Evolutionary conservation across 2,329 filamentous ascomycete species (phyloP), one percentile per base, ranked within the genome.

Genomic region (Alternaria consortialis): DNA sequence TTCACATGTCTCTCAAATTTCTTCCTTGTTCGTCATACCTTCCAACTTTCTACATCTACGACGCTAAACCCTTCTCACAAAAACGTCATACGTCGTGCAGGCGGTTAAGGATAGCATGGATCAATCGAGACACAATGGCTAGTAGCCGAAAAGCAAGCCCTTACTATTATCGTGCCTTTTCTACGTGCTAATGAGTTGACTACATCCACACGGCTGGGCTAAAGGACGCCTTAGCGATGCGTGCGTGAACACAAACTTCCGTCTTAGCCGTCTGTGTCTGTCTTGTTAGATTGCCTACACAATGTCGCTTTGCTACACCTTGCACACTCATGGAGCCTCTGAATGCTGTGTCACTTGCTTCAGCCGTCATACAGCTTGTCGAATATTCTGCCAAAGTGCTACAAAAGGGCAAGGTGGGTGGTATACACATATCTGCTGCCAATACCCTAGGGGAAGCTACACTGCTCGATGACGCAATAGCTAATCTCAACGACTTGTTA

Each of bases 331-430:
- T 55, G 57, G 44, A 60, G 23, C 23, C 57, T 11, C 27, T 51
- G n/a, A 40, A 17, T 29, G 51, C 57, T n/a, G 32, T 55, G 6
- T 31, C 17, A 6, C 23, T 61, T 5, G 58, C 58, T 4, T 56
- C 53, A 8, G 48, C 47, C 8, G 42, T 57, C 8, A 31, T 61
- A 17, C 58, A 61, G 11, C 20, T 61, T 9, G 40, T 61, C 25
- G 48, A 61, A 0, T 57, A 56, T 23, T 43, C 58, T 4, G 37
- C 40, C 1, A 39, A 29, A 12, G 27, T 61, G 7, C 23, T 57
- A 5, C 44, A 40, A 1, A 29, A 36, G 3, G 32, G 32, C 27
- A 7, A 23, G n/a, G 11, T 43, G 40, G 40, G 40, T 23, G 43
- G 53, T 15, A 6, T 53, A 29, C 43, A 44, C 29, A 47, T 11